A percentile compares a stretch with the other conserved stretches of the same genome.
Conservation (phyloP, 306 rosid species). For the Glycyrrhiza uralensis region DNA sequence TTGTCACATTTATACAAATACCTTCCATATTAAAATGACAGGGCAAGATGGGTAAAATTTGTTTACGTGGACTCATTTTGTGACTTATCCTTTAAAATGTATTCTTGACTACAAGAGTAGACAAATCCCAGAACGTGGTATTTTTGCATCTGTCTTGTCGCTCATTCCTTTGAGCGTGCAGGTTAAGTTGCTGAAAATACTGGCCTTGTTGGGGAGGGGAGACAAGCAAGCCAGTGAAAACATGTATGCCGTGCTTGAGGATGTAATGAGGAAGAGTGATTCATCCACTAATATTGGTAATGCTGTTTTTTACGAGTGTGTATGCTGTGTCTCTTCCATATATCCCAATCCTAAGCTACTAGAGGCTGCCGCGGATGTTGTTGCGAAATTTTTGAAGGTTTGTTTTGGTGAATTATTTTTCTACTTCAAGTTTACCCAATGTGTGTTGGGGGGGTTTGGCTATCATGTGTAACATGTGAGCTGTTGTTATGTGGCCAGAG, state of each 20-base stretch:
- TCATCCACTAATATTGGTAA: slow-evolving; percentile 82
- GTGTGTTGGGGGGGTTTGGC: background rate
- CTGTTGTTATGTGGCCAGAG: slow-evolving; percentile 51
- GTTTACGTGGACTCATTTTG: no score
- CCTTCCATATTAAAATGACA: no score
- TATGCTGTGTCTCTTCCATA: slow-evolving; percentile 79
- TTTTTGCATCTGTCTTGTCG: no score
- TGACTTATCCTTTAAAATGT: no score
- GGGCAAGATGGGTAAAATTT: no score
- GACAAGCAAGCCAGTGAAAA: slow-evolving; percentile 91
- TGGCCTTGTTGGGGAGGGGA: slow-evolving; percentile 79
- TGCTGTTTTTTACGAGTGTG: slow-evolving; percentile 81
- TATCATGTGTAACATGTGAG: no score
- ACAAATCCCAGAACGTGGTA: no score
- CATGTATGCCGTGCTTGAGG: slow-evolving; percentile 83
- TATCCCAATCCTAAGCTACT: slow-evolving; percentile 69
- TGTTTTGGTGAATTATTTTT: no score
- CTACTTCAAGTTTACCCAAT: background rate
- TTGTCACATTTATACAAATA: no score
- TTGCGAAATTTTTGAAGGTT: slow-evolving; percentile 92
- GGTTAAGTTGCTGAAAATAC: slow-evolving; percentile 84
- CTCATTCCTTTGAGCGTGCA: no score
- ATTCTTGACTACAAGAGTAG: no score
- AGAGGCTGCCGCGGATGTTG: slow-evolving; percentile 83
- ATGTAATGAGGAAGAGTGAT: slow-evolving; percentile 78